These are phyloP conservation scores for Coprinopsis strossmayeri DNA, from an alignment of 768 basidiomycete genomes.

Conservation along the genomic window DNA sequence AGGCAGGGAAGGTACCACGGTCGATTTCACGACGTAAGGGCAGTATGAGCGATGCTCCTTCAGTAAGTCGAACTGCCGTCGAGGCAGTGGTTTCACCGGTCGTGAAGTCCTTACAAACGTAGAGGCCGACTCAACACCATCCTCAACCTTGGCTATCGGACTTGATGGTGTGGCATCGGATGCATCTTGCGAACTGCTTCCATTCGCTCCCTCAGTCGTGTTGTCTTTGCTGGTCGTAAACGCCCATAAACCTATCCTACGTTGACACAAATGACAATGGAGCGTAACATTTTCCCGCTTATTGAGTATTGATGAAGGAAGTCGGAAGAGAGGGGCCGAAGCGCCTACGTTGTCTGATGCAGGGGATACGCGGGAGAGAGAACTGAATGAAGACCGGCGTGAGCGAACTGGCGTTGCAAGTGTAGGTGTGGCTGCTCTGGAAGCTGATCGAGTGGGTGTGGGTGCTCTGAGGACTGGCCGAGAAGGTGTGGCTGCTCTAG, in stretches of 20 bases:
- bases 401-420: too few species aligned
- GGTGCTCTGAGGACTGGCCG: too few species aligned
- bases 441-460: background rate
- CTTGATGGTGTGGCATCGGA: background rate
- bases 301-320: constrained; percentile 18
- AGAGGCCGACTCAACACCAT: background rate
- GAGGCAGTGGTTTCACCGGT: constrained; percentile 24
- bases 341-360: constrained; percentile 17
- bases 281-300: constrained; percentile 49
- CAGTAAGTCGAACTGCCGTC: constrained; percentile 62
- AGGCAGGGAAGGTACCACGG: constrained; percentile 52
- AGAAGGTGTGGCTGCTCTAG: constrained; percentile 9
- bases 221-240: constrained; percentile 26
- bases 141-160: constrained; percentile 4
- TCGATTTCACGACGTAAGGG: constrained; percentile 74
- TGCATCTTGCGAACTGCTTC: background rate
- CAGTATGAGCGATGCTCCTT: constrained; percentile 84
- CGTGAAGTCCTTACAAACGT: constrained; percentile 17
- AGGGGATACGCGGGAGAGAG: constrained; percentile 18
- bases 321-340: constrained; percentile 14
- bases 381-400: constrained; percentile 13
- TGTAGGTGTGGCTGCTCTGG: constrained; percentile 10
- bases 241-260: constrained; percentile 76
- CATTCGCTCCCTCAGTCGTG: background rate
- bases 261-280: constrained; percentile 64